These are phyloP conservation scores for Penicillium sp. DNA, from an alignment of 2,329 filamentous ascomycete species.

Conservation along the genomic window DNA sequence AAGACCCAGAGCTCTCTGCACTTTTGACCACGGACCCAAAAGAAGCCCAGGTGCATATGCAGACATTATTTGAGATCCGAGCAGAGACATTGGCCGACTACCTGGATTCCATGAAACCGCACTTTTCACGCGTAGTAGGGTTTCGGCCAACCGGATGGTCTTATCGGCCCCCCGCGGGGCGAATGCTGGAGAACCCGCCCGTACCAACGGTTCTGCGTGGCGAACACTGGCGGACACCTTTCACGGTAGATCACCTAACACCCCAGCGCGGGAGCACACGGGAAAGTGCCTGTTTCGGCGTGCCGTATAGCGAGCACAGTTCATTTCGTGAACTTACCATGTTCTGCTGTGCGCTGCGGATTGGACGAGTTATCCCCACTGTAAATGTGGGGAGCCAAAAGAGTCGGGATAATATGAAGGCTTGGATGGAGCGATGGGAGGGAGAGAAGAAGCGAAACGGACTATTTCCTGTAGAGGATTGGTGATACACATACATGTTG, in stretches of 20 bases:
- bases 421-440: conserved; percentile 66
- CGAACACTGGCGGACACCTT: conserved; percentile 73
- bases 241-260: conserved; percentile 69
- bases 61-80: conserved; percentile 89
- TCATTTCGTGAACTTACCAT: conserved; percentile 92
- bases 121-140: conserved; percentile 83
- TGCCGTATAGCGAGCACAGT: conserved; percentile 94
- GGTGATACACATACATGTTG: conserved; percentile 18
- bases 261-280: conserved; percentile 81
- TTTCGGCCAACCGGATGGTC: conserved; percentile 95
- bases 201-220: conserved; percentile 67
- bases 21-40: conserved; percentile 77
- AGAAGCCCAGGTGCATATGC: conserved; percentile 96
- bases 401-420: conserved; percentile 66
- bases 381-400: conserved; percentile 77
- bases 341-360: conserved; percentile 84
- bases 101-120: conserved; percentile 72
- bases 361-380: conserved; percentile 89
- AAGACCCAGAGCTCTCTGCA: conserved; percentile 76
- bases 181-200: conserved; percentile 62
- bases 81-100: conserved; percentile 90
- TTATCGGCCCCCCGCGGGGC: conserved; percentile 71
- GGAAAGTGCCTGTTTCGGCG: conserved; percentile 84
- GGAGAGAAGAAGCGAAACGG: conserved; percentile 64
- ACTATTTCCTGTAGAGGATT: conserved; percentile 50